phyloP scores from a whole-genome alignment of 31 red algal genomes.

The Odonthalia washingtoniensis region DNA sequence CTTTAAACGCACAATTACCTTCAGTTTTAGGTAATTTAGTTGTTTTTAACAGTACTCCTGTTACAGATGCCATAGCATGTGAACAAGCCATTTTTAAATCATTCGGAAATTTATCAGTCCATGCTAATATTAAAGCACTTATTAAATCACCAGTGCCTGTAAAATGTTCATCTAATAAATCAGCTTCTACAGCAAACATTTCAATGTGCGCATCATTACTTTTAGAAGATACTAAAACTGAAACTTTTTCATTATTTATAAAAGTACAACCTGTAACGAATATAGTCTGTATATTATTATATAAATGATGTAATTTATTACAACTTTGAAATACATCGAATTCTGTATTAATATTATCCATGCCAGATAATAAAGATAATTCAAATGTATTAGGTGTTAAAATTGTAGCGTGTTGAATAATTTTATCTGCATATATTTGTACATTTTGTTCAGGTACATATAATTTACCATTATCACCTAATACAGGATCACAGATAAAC shows the following conservation, averaged over 20 bases:
- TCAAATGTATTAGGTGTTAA: slow-evolving; percentile 94
- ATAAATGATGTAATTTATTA: slow-evolving; percentile 57
- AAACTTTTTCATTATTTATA: slow-evolving; percentile 8
- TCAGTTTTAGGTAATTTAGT: slow-evolving; percentile 17
- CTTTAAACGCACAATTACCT: slow-evolving; percentile 43
- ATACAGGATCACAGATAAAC: slow-evolving; percentile 96
- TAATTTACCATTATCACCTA: slow-evolving; percentile 89
- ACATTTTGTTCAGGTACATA: slow-evolving; percentile 82
- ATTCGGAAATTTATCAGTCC: slow-evolving; percentile 55
- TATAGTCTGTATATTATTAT: slow-evolving; percentile 60
- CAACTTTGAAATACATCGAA: slow-evolving; percentile 62
- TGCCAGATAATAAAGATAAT: slow-evolving; percentile 64
- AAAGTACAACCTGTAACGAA: slow-evolving; percentile 78
- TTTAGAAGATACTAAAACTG: slow-evolving; percentile 56
- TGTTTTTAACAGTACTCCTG: slow-evolving; percentile 73
- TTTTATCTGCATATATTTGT: slow-evolving; percentile 64
- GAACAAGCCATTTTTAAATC: slow-evolving; percentile 55
- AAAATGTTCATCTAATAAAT: slow-evolving; percentile 61
- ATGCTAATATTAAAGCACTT: slow-evolving; percentile 84
- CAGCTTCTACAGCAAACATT: slow-evolving; percentile 60
- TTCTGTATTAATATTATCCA: slow-evolving; percentile 30
- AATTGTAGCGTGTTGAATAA: slow-evolving; percentile 71
- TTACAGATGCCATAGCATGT: slow-evolving; percentile 76
- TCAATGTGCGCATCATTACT: not conserved
- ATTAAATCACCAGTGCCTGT: slow-evolving; percentile 90